These are phyloP conservation scores for Beauveria caledonica DNA, from an alignment of 2,329 filamentous ascomycete species.

Conservation along the genomic window DNA sequence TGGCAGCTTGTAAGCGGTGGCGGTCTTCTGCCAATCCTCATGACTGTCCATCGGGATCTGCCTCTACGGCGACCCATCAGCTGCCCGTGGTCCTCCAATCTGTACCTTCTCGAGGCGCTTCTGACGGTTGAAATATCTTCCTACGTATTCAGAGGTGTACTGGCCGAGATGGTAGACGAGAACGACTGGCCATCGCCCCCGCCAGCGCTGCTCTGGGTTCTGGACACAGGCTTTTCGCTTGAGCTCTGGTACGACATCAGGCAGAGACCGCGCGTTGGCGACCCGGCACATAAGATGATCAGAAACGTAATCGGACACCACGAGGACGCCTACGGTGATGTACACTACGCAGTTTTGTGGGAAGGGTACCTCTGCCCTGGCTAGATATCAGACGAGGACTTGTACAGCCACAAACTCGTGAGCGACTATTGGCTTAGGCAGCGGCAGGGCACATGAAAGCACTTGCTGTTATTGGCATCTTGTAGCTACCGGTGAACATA, in stretches of 20 bases:
- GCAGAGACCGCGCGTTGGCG: neutral
- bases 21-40: neutral
- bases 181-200: neutral
- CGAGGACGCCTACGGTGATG: neutral
- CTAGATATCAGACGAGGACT: neutral
- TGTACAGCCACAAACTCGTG: neutral
- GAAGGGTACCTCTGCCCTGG: neutral
- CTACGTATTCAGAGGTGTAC: neutral
- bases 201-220: neutral
- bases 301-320: neutral
- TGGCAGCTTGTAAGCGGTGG: neutral
- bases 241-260: neutral
- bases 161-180: neutral
- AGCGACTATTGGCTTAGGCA: neutral
- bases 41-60: neutral
- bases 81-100: neutral
- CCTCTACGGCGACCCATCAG: neutral
- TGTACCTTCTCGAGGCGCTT: neutral
- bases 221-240: neutral
- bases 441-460: neutral
- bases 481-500: neutral
- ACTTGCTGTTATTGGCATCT: neutral
- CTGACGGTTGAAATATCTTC: neutral
- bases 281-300: neutral
- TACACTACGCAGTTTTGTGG: neutral